These are phyloP conservation scores for Delonix regia DNA, from an alignment of 306 rosid species.

Conservation along the genomic window DNA sequence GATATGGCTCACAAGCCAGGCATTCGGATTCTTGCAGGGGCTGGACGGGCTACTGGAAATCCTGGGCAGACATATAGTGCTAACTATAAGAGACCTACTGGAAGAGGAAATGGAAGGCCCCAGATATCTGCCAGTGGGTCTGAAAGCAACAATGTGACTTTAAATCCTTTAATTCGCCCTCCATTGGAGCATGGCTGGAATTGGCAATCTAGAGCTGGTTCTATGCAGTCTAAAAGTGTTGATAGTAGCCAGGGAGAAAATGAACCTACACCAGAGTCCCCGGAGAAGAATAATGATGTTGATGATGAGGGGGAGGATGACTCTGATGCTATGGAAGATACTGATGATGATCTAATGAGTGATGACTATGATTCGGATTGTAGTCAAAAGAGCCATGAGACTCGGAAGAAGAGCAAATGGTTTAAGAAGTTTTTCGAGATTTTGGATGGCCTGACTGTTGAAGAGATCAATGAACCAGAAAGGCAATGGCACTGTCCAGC, in stretches of 20 bases:
- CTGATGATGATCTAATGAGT: slow-evolving; percentile 62
- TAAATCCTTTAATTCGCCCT: slow-evolving; percentile 51
- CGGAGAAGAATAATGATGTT: slow-evolving; percentile 31
- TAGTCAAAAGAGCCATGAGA: slow-evolving; percentile 64
- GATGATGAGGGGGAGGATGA: slow-evolving; percentile 41
- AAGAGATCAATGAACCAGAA: slow-evolving; percentile 57
- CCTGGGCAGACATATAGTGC: slow-evolving; percentile 37
- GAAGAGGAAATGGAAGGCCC: slow-evolving; percentile 51
- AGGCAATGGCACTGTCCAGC: slow-evolving; percentile 92
- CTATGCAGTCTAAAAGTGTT: slow-evolving; percentile 35
- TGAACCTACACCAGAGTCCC: slow-evolving; percentile 32
- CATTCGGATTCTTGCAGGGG: slow-evolving; percentile 31
- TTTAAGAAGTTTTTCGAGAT: slow-evolving; percentile 54
- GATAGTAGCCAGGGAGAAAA: slow-evolving; percentile 31
- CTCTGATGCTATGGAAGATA: slow-evolving; percentile 48
- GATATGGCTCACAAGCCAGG: slow-evolving; percentile 37
- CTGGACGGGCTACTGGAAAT: slow-evolving; percentile 45
- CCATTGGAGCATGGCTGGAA: slow-evolving; percentile 79
- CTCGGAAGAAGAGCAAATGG: slow-evolving; percentile 60
- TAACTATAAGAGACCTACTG: slow-evolving; percentile 45
- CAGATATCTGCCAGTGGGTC: slow-evolving; percentile 33
- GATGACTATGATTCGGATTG: slow-evolving; percentile 71
- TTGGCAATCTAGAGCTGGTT: slow-evolving; percentile 60
- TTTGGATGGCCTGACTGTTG: slow-evolving; percentile 54
- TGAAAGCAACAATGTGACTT: slow-evolving; percentile 34